phyloP scores from a whole-genome alignment of 2,329 filamentous ascomycete genomes.

The Exutisphaerella laricina region DNA sequence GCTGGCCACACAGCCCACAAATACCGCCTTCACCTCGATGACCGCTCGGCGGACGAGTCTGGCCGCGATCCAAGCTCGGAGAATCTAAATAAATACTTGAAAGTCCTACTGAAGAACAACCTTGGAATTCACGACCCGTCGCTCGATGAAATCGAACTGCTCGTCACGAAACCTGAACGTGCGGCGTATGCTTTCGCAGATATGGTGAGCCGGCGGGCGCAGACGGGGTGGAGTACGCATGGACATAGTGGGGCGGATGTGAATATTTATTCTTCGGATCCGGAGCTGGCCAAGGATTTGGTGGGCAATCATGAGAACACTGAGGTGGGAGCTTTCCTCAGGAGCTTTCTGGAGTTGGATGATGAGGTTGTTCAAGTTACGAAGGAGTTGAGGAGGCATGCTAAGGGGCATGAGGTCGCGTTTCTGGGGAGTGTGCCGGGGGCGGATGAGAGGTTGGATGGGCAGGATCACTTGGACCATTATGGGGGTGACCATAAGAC shows the following conservation, averaged over 20 bases:
- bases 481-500: conserved; percentile 30
- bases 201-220: conserved; percentile 80
- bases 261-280: conserved; percentile 84
- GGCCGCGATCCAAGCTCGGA: conserved; percentile 35
- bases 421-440: conserved; percentile 43
- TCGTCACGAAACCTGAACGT: conserved; percentile 54
- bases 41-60: conserved; percentile 19
- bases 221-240: conserved; percentile 90
- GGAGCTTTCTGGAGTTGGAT: conserved; percentile 72
- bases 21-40: conserved; percentile 55
- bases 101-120: conserved; percentile 60
- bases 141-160: conserved; percentile 61
- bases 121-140: conserved; percentile 70
- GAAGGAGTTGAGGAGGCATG: conserved; percentile 61
- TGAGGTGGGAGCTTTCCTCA: conserved; percentile 77
- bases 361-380: conserved; percentile 76
- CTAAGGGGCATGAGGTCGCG: conserved; percentile 31
- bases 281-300: conserved; percentile 56
- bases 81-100: conserved; percentile 57
- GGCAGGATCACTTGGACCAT: conserved; percentile 41
- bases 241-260: conserved; percentile 87
- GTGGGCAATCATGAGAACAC: conserved; percentile 92
- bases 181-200: conserved; percentile 65
- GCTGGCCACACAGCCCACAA: conserved; percentile 63
- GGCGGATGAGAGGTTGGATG: conserved; percentile 41